A percentile compares a stretch with the other conserved stretches of the same genome.
These are phyloP conservation scores for Ambrosia artemisiifolia DNA, from an alignment of 129 eudicot genomes.

Conservation along the genomic window DNA sequence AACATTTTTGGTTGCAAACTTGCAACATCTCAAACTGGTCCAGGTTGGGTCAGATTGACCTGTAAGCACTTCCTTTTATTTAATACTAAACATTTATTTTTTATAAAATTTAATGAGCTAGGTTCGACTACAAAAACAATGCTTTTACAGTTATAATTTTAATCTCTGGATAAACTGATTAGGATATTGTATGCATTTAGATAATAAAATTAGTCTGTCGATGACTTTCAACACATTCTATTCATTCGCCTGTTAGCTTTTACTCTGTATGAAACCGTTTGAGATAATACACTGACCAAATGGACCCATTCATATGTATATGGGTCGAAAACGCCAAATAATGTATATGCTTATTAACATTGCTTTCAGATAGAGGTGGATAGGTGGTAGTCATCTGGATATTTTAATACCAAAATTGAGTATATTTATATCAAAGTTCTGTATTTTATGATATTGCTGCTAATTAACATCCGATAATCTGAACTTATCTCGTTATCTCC, in stretches of 20 bases:
- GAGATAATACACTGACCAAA: background rate
- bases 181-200: background rate
- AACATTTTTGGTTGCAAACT: background rate
- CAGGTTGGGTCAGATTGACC: background rate
- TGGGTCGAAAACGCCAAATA: background rate
- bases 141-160: background rate
- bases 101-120: background rate
- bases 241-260: background rate
- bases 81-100: background rate
- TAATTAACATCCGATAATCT: constrained; percentile 5
- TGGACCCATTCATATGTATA: background rate
- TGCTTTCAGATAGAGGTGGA: background rate
- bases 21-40: background rate
- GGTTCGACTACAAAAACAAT: background rate
- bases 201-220: background rate
- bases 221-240: background rate
- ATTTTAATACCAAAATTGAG: background rate
- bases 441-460: background rate
- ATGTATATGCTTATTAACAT: background rate
- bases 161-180: background rate
- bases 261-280: background rate
- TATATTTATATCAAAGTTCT: background rate
- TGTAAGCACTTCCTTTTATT: background rate
- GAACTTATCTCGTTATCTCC: constrained; percentile 13
- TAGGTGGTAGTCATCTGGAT: background rate